A percentile compares a stretch with the other conserved stretches of the same genome.
Evolutionary conservation across 345 rosid genomes (phyloP).

Genomic region (Melaleuca alternifolia): DNA sequence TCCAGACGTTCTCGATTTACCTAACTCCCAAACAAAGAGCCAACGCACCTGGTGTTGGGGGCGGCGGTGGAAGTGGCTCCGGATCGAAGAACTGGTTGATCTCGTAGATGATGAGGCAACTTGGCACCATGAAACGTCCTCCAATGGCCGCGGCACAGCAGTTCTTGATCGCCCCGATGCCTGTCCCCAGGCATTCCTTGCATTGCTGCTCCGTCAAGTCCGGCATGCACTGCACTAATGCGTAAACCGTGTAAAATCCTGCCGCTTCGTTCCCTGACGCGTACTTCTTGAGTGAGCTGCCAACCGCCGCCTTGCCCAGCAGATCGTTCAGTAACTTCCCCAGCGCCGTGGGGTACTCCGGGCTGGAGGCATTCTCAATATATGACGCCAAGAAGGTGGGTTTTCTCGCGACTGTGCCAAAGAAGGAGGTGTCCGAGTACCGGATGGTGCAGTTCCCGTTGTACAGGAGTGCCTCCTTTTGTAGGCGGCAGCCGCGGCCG

Average conservation of each 20-base stretch:
- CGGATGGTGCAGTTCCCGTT: fast-evolving
- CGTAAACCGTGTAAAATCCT: not conserved
- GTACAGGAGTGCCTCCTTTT: not conserved
- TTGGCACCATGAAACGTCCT: not conserved
- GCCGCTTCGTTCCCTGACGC: not conserved
- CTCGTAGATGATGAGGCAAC: not conserved
- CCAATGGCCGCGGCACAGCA: not conserved
- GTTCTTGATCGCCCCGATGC: not conserved
- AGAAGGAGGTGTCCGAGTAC: not conserved
- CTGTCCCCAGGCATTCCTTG: not conserved
- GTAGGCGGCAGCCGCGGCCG: fast-evolving
- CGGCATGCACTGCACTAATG: not conserved
- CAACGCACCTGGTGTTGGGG: not conserved
- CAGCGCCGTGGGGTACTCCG: not conserved
- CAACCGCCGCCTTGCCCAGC: fast-evolving
- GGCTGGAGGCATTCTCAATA: not conserved
- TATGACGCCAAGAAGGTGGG: fast-evolving
- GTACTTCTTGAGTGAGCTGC: not conserved
- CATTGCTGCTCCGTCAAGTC: not conserved
- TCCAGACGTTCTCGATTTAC: too few relatives aligned
- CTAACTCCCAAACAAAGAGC: not conserved
- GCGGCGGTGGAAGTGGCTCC: not conserved
- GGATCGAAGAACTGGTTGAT: not conserved
- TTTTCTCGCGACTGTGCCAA: fast-evolving
- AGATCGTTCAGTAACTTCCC: not conserved